phyloP scores from a whole-genome alignment of 495 filamentous ascomycete genomes.

The Daldinia childiae region DNA sequence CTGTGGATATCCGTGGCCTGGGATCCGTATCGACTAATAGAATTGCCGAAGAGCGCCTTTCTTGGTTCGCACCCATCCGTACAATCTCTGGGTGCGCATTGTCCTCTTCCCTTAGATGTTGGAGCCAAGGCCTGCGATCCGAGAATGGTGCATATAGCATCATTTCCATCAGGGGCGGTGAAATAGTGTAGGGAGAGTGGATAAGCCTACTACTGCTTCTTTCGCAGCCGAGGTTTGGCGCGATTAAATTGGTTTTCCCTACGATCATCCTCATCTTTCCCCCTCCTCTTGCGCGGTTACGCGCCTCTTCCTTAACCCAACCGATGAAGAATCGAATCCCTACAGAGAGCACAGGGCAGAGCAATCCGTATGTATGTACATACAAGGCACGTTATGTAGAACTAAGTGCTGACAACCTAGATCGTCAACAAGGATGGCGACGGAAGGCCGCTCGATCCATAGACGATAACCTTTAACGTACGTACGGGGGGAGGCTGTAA shows the following conservation, averaged over 20 bases:
- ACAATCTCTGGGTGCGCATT: constrained; percentile 10
- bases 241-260: constrained; percentile 11
- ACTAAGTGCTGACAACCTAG: constrained; percentile 2
- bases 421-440: constrained; percentile 1
- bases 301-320: background rate
- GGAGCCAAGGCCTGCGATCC: background rate
- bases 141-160: background rate
- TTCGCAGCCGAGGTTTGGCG: constrained; percentile 8
- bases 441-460: background rate
- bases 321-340: background rate
- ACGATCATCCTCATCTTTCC: background rate
- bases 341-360: background rate
- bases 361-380: background rate
- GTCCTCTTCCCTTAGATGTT: constrained; percentile 5
- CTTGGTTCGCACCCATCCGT: background rate
- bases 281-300: background rate
- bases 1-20: background rate
- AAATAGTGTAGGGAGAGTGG: background rate
- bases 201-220: background rate
- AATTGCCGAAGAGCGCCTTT: constrained; percentile 15
- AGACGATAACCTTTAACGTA: background rate
- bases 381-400: background rate
- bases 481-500: background rate
- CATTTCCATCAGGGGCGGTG: constrained; percentile 1
- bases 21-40: background rate